Evolutionary conservation across 805 yeast species (phyloP), one percentile per base, ranked within the genome.

Genomic region (Metschnikowia sp.): DNA sequence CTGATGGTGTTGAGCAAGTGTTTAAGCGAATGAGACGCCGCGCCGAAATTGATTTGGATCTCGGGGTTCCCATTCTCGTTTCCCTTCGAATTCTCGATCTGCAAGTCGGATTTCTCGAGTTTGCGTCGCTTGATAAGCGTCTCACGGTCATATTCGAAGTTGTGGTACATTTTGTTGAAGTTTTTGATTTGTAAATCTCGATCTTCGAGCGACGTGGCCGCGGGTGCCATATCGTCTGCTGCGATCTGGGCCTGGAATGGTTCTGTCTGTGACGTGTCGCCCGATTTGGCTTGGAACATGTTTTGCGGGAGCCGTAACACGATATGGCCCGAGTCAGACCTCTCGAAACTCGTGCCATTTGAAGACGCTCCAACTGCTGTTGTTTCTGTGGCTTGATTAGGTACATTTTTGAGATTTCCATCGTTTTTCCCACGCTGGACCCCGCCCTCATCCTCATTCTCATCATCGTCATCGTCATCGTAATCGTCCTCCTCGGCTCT

Each of bases 1-100:
- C 89, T 96, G 45, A 94, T 89, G 2, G 85, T 79, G 8, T 81
- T 79, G 30, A 94, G 70, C 41, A 94, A 74, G 63, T 95, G 91
- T 60, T 90, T 88, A 43, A 94, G 70, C 9, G 75, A 67, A 8
- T 67, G 67, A 3, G 71, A 64, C 2, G 66, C 75, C 5, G 69
- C 53, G 4, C 76, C 74, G 35, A 72, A 61, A 39, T 63, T 68
- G 13, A 72, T 70, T 10, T 64, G 65, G 36, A 64, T 57, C 32
- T 52, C 58, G 3, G 90, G 83, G 11, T 49, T 47, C 2, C 49
- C 54, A 11, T 54, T 51, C 32, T 47, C 57, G 9, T 42, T 22
- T 2, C 33, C 45, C 31, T 53, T 54, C 38, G 36, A 51, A 40
- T 70, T 62, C 48, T 75, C 82, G 26, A 89, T 65, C 56, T 86